Evolutionary conservation across 331 rosid species (phyloP).

Genomic region (Quercus phellos): DNA sequence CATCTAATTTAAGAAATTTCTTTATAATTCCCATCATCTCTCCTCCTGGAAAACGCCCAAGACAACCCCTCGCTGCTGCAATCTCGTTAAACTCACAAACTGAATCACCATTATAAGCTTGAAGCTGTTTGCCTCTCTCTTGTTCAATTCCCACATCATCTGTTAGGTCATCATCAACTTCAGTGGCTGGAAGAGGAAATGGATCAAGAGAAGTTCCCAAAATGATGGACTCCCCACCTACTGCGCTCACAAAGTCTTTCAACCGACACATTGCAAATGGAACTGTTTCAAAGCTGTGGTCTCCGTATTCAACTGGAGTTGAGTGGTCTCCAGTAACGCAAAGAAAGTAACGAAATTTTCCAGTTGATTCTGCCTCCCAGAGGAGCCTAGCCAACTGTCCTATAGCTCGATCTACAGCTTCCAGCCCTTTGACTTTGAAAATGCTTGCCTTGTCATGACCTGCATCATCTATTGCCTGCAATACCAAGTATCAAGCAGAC

Average conservation of each 20-base stretch:
- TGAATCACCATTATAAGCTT: conserved; percentile 60
- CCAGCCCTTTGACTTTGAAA: conserved; percentile 77
- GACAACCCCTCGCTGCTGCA: conserved; percentile 79
- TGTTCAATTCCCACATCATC: conserved; percentile 27
- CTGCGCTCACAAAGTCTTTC: conserved; percentile 34
- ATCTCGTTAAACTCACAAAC: conserved; percentile 67
- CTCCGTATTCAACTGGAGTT: conserved; percentile 97
- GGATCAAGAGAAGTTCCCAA: conserved; percentile 31
- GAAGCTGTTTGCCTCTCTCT: conserved; percentile 24
- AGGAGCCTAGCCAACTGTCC: conserved; percentile 87
- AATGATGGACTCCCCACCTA: conserved; percentile 36
- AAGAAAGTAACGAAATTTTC: conserved; percentile 57
- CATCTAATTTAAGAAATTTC: conserved; percentile 45
- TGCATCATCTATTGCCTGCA: conserved; percentile 97
- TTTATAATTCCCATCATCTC: conserved; percentile 94
- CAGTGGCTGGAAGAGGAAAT: conserved; percentile 45
- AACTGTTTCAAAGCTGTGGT: conserved; percentile 66
- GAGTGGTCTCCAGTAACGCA: conserved; percentile 94
- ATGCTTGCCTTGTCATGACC: conserved; percentile 88
- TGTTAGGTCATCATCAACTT: conserved; percentile 43
- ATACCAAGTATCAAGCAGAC: conserved; percentile 14
- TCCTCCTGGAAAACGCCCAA: conserved; percentile 89
- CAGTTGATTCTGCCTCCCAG: conserved; percentile 73
- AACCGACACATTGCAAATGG: conserved; percentile 46
- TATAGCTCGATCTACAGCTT: conserved; percentile 79